Evolutionary conservation across 2,329 filamentous ascomycete genomes (phyloP).

Genomic region (Arthrobotrys sinensis): DNA sequence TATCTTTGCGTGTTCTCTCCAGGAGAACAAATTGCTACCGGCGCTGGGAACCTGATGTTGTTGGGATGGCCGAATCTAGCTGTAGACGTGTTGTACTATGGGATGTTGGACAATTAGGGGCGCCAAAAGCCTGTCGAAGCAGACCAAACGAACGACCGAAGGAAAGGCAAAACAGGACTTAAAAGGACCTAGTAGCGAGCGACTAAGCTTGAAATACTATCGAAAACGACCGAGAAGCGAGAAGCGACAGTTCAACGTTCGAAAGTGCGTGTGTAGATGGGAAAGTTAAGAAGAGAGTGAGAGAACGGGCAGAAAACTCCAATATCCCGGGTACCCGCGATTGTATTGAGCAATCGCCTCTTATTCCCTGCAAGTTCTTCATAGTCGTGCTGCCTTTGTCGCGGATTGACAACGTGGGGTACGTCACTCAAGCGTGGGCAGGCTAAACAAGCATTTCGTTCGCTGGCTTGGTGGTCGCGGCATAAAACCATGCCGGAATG

Average conservation of each 20-base stretch:
- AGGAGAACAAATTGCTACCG: not conserved
- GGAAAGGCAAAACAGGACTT: not conserved
- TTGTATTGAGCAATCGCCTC: slow-evolving; percentile 25
- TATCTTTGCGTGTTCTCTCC: not conserved
- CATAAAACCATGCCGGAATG: slow-evolving; percentile 6
- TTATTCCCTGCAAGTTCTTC: slow-evolving; percentile 11
- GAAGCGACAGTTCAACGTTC: slow-evolving; percentile 1
- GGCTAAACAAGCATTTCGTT: slow-evolving; percentile 42
- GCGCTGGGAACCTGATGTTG: not conserved
- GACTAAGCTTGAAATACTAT: not conserved
- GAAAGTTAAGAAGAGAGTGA: not conserved
- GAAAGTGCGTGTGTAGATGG: not conserved
- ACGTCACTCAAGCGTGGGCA: slow-evolving; percentile 44
- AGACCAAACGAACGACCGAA: not conserved
- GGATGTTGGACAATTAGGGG: slow-evolving; percentile 15
- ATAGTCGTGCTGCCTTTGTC: slow-evolving; percentile 29
- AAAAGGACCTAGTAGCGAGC: not conserved
- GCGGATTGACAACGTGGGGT: slow-evolving; percentile 48
- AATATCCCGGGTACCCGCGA: slow-evolving; percentile 30
- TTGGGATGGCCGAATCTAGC: slow-evolving; percentile 2
- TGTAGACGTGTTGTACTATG: slow-evolving; percentile 20
- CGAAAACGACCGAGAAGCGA: not conserved
- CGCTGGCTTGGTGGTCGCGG: slow-evolving; percentile 43
- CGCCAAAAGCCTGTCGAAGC: not conserved
- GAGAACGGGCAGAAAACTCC: slow-evolving; percentile 19